These are phyloP conservation scores for Neurospora cerealis DNA, from an alignment of 495 filamentous ascomycete species.

Conservation along the genomic window DNA sequence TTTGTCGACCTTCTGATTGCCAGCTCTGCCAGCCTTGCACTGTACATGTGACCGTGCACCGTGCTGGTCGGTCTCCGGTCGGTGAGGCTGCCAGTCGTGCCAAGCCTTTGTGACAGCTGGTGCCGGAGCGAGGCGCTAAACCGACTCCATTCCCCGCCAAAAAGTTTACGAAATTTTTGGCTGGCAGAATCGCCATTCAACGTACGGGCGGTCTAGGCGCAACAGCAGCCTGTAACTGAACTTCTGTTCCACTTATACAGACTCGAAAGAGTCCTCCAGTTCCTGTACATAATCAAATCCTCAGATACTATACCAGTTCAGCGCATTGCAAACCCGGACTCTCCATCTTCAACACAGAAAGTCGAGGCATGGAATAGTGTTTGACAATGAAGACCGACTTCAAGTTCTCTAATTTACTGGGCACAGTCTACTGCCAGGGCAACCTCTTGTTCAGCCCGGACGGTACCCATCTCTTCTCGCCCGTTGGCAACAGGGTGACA, in stretches of 20 bases:
- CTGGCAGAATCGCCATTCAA: not conserved
- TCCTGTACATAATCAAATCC: not conserved
- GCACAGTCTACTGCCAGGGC: slow-evolving; percentile 94
- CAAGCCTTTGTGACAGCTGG: not conserved
- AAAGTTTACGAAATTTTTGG: slow-evolving; percentile 20
- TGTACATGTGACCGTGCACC: not conserved
- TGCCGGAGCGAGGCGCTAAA: slow-evolving; percentile 7
- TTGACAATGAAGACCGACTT: slow-evolving; percentile 90
- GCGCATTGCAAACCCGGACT: not conserved
- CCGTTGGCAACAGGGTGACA: slow-evolving; percentile 90
- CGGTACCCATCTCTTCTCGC: slow-evolving; percentile 91
- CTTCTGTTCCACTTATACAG: not conserved
- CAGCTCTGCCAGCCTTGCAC: not conserved
- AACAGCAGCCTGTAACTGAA: not conserved
- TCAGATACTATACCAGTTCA: not conserved
- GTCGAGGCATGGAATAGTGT: slow-evolving; percentile 12
- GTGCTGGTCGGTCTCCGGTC: not conserved
- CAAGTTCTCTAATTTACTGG: slow-evolving; percentile 92
- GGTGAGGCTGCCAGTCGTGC: not conserved
- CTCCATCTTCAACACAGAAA: not conserved
- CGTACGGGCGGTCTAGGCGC: not conserved
- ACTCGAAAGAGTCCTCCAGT: not conserved
- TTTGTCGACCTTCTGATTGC: not conserved
- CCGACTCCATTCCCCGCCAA: slow-evolving; percentile 26
- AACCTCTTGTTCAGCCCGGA: slow-evolving; percentile 95